These are phyloP conservation scores for Blastobotrys niveus DNA, from an alignment of 1,139 yeast genomes.

Conservation along the genomic window DNA sequence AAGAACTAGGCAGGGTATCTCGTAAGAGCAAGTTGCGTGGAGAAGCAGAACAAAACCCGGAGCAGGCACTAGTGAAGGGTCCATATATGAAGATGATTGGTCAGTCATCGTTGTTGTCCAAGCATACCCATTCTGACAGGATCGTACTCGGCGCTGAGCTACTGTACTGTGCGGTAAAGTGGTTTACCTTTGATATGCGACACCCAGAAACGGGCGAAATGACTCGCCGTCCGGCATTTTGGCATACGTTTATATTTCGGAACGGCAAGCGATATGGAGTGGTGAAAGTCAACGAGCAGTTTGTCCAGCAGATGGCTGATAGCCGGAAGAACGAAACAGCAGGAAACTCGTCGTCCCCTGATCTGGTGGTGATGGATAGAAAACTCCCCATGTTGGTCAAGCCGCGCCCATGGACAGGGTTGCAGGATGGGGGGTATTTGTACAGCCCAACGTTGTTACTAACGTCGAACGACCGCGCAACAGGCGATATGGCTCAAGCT, in stretches of 20 bases:
- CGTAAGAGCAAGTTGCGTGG: no score
- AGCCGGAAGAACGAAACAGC: no score
- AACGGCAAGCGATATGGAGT: slow-evolving; percentile 80
- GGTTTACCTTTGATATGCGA: no score
- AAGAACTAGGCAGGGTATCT: no score
- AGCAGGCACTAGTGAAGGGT: no score
- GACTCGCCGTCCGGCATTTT: slow-evolving; percentile 82
- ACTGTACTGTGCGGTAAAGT: no score
- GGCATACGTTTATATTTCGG: slow-evolving; percentile 77
- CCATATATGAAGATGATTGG: no score
- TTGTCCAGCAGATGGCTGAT: slow-evolving; percentile 58
- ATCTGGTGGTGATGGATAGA: slow-evolving; percentile 62
- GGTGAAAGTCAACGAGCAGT: slow-evolving; percentile 64
- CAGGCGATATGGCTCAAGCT: slow-evolving; percentile 71
- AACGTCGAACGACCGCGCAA: slow-evolving; percentile 66
- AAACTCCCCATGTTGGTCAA: slow-evolving; percentile 84
- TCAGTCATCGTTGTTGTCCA: no score
- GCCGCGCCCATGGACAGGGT: slow-evolving; percentile 81
- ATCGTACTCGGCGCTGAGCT: no score
- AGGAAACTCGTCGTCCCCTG: no score
- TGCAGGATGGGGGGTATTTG: slow-evolving; percentile 78
- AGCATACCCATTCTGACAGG: no score
- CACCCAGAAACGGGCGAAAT: slow-evolving; percentile 60
- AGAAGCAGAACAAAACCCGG: no score
- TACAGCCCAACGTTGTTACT: slow-evolving; percentile 57